These are phyloP conservation scores for Macrophomina tecta DNA, from an alignment of 2,329 filamentous ascomycete genomes.

Conservation along the genomic window DNA sequence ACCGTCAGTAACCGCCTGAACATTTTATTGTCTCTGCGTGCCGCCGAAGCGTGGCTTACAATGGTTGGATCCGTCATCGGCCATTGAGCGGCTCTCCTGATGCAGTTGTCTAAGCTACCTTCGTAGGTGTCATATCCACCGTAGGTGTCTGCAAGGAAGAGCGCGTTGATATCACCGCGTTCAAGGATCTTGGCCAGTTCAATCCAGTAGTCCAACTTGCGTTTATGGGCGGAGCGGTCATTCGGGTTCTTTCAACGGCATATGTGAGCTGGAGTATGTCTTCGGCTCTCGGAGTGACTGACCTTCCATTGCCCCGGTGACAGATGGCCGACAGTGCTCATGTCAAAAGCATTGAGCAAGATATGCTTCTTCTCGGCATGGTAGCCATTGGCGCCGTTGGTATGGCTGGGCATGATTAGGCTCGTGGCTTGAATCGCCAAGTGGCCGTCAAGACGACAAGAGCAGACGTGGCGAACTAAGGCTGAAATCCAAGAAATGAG, in stretches of 20 bases:
- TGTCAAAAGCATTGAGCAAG: conserved; percentile 69
- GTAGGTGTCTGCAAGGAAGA: conserved; percentile 71
- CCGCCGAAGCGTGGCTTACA: conserved; percentile 46
- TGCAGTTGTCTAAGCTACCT: conserved; percentile 64
- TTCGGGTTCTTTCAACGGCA: conserved; percentile 58
- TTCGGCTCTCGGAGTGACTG: background rate
- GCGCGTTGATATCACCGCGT: conserved; percentile 65
- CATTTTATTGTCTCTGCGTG: background rate
- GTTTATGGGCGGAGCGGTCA: conserved; percentile 67
- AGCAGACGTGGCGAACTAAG: background rate
- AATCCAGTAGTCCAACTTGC: conserved; percentile 67
- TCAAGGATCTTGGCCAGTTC: conserved; percentile 68
- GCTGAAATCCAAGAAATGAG: background rate
- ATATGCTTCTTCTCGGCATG: conserved; percentile 57
- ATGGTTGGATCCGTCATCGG: conserved; percentile 69
- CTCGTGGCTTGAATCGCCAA: conserved; percentile 8
- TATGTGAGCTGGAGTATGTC: conserved; percentile 14
- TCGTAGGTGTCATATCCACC: conserved; percentile 69
- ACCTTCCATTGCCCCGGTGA: conserved; percentile 73
- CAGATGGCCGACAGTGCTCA: conserved; percentile 69
- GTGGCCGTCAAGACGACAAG: conserved; percentile 8
- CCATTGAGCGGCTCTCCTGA: conserved; percentile 68
- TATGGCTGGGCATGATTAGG: background rate
- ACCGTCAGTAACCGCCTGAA: background rate
- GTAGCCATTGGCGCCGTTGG: conserved; percentile 17